Evolutionary conservation across 371 early-diverging fungal genomes (phyloP).

Genomic region (Globomyces sp.): DNA sequence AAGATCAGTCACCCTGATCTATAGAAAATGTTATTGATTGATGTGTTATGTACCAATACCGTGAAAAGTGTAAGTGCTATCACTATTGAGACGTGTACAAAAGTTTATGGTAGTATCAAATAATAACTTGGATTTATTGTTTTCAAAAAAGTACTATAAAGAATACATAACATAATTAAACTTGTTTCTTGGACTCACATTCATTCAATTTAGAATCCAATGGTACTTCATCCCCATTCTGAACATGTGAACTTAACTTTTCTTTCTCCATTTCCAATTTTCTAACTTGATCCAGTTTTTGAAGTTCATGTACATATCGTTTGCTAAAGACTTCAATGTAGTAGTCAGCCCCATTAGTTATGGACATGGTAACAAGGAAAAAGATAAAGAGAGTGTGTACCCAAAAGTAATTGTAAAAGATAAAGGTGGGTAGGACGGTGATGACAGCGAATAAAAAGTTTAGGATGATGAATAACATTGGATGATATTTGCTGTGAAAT

Average conservation of each 20-base stretch:
- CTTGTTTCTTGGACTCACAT: not conserved
- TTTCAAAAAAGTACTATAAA: no score
- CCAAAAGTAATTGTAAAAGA: slow-evolving; percentile 51
- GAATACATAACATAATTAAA: no score
- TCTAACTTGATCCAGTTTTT: not conserved
- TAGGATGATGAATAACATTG: slow-evolving; percentile 64
- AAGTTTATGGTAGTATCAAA: no score
- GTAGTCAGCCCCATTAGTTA: slow-evolving; percentile 70
- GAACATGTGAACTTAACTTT: not conserved
- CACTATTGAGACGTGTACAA: no score
- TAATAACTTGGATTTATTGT: no score
- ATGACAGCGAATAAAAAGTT: slow-evolving; percentile 58
- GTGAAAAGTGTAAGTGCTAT: no score
- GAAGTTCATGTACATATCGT: slow-evolving; percentile 55
- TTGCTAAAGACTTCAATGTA: slow-evolving; percentile 72
- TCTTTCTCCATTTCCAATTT: not conserved
- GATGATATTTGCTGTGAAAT: slow-evolving; percentile 57
- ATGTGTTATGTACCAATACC: no score
- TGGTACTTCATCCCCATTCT: not conserved
- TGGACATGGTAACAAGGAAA: slow-evolving; percentile 56
- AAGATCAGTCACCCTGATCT: no score
- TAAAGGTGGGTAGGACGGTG: slow-evolving; percentile 47
- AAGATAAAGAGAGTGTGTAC: slow-evolving; percentile 60
- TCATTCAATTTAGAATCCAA: not conserved
- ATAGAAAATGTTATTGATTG: no score